Percentiles rank a stretch among this genome's conserved stretches.
Conservation (phyloP, 2,329 filamentous ascomycete genomes). For the Diaporthe sp. region DNA sequence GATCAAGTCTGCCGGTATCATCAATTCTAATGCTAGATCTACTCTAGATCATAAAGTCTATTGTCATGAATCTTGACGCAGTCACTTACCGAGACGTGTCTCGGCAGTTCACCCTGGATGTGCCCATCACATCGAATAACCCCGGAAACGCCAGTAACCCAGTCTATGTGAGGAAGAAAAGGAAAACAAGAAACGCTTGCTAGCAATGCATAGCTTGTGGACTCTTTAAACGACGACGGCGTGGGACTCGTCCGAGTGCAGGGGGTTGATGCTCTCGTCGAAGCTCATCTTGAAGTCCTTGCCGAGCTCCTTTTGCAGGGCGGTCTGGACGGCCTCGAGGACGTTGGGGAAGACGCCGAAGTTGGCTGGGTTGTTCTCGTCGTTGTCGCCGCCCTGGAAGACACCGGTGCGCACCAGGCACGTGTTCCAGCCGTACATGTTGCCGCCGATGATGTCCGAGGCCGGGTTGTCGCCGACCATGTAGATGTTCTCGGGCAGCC, state of each 20-base stretch:
- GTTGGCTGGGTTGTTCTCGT: constrained; percentile 81
- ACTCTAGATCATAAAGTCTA: not conserved
- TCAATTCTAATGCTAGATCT: constrained; percentile 14
- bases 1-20: constrained; percentile 21
- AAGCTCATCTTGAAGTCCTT: constrained; percentile 81
- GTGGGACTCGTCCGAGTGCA: constrained; percentile 40
- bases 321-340: constrained; percentile 77
- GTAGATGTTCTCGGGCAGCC: constrained; percentile 78
- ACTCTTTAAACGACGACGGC: constrained; percentile 31
- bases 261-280: constrained; percentile 78
- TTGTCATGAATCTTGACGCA: constrained; percentile 16
- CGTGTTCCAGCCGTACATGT: constrained; percentile 88
- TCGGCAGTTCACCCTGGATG: constrained; percentile 9
- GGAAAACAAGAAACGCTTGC: not conserved
- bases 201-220: not conserved
- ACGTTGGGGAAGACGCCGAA: constrained; percentile 84
- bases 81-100: constrained; percentile 14
- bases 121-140: constrained; percentile 28
- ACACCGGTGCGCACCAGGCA: constrained; percentile 84
- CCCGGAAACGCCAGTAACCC: constrained; percentile 15
- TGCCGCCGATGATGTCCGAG: constrained; percentile 81
- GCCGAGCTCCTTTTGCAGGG: constrained; percentile 78
- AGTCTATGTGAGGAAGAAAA: constrained; percentile 2
- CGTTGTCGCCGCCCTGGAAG: constrained; percentile 82
- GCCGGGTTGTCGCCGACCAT: constrained; percentile 84